These are phyloP conservation scores for Cucurbita ficifolia DNA, from an alignment of 306 rosid species.

Conservation along the genomic window DNA sequence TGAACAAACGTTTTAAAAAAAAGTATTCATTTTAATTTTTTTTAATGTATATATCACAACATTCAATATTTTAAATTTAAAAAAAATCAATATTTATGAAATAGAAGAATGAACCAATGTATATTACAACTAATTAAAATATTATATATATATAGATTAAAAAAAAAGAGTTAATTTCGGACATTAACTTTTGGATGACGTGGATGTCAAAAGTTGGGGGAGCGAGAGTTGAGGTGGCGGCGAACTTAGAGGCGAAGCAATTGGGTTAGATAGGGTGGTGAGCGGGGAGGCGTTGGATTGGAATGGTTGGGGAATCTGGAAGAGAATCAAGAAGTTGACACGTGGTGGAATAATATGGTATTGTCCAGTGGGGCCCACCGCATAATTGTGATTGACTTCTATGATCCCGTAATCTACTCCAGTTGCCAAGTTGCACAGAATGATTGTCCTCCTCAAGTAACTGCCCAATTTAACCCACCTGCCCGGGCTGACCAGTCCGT, in stretches of 20 bases:
- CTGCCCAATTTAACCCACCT: neutral
- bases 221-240: neutral
- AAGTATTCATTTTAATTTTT: too few species aligned
- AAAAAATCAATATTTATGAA: too few species aligned
- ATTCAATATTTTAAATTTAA: too few species aligned
- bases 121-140: too few species aligned
- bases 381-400: neutral
- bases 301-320: neutral
- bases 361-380: neutral
- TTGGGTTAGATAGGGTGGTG: neutral
- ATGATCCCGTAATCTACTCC: neutral
- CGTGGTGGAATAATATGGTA: neutral
- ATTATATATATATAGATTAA: too few species aligned
- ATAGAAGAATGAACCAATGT: too few species aligned
- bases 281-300: neutral
- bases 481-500: neutral
- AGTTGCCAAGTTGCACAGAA: neutral
- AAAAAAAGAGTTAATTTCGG: neutral
- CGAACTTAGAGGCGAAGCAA: constrained; percentile 6
- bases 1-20: too few species aligned
- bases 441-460: neutral
- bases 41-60: too few species aligned
- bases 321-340: neutral
- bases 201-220: neutral
- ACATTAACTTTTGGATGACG: neutral